These are phyloP conservation scores for Melanomma pulvis-pyrius DNA, from an alignment of 495 filamentous ascomycete genomes.

Conservation along the genomic window DNA sequence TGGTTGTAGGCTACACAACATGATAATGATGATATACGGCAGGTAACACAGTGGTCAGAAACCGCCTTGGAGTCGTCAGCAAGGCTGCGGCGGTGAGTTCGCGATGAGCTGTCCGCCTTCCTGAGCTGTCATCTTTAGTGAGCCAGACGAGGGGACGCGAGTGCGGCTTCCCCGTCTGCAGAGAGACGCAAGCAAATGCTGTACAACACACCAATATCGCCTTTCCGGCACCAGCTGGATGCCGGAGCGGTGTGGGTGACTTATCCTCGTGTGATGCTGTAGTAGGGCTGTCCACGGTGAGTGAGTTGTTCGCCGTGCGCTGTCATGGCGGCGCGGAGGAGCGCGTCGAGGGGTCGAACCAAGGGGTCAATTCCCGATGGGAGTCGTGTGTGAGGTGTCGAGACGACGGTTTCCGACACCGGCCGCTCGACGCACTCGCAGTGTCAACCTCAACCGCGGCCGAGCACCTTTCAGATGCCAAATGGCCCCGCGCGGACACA, in stretches of 20 bases:
- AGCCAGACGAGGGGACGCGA: not conserved
- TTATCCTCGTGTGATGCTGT: not conserved
- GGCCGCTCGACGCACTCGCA: not conserved
- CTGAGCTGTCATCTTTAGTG: not conserved
- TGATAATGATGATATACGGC: not conserved
- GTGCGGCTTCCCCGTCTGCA: not conserved
- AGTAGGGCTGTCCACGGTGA: not conserved
- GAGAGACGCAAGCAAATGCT: not conserved
- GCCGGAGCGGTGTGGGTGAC: not conserved
- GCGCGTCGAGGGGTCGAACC: not conserved
- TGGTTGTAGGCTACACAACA: too few species aligned
- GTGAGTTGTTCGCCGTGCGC: not conserved
- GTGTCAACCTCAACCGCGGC: not conserved
- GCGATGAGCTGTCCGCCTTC: not conserved
- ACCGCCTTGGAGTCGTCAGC: not conserved
- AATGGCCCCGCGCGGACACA: not conserved
- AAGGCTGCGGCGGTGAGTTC: not conserved
- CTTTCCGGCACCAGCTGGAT: not conserved
- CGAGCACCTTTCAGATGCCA: not conserved
- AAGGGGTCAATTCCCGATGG: too few species aligned
- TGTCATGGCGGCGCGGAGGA: not conserved
- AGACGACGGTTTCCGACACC: not conserved
- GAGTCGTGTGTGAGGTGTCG: too few species aligned
- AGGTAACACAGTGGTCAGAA: not conserved
- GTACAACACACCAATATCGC: not conserved